These are phyloP conservation scores for Trichosporon coremiiforme DNA, from an alignment of 1,284 basidiomycete species.

Conservation along the genomic window DNA sequence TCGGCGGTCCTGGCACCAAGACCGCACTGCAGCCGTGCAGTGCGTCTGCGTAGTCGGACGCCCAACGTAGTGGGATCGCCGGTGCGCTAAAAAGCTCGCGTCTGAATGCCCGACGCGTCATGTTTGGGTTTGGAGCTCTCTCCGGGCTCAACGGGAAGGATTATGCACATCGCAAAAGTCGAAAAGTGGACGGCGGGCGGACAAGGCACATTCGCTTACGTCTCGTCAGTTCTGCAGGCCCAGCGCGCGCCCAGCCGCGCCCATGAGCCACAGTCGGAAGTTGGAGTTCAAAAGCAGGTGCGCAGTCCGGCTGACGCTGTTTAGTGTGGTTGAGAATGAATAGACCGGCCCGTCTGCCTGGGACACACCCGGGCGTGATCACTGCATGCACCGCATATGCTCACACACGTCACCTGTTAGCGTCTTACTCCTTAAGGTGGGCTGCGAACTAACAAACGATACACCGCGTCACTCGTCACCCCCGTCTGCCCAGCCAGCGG, in stretches of 20 bases:
- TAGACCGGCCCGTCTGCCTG: neutral
- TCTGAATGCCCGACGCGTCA: neutral
- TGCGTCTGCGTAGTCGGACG: neutral
- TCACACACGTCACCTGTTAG: neutral
- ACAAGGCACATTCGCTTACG: neutral
- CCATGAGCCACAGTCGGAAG: neutral
- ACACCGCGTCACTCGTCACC: neutral
- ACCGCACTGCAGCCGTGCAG: neutral
- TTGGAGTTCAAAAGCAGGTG: neutral
- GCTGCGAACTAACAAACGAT: neutral
- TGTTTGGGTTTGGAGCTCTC: neutral
- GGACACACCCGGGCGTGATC: neutral
- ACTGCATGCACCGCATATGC: neutral
- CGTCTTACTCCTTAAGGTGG: too few species aligned
- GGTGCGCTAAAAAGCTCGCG: neutral
- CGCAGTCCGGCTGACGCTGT: neutral
- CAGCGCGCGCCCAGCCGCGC: neutral
- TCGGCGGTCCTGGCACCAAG: neutral
- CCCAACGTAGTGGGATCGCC: neutral
- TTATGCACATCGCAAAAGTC: neutral
- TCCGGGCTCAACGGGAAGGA: neutral
- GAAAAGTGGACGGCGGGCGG: neutral
- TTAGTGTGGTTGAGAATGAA: neutral
- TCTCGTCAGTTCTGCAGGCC: neutral
- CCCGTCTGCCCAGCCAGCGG: too few species aligned